These are phyloP conservation scores for Saccharomycopsis sp. DNA, from an alignment of 805 yeast genomes.

Conservation along the genomic window DNA sequence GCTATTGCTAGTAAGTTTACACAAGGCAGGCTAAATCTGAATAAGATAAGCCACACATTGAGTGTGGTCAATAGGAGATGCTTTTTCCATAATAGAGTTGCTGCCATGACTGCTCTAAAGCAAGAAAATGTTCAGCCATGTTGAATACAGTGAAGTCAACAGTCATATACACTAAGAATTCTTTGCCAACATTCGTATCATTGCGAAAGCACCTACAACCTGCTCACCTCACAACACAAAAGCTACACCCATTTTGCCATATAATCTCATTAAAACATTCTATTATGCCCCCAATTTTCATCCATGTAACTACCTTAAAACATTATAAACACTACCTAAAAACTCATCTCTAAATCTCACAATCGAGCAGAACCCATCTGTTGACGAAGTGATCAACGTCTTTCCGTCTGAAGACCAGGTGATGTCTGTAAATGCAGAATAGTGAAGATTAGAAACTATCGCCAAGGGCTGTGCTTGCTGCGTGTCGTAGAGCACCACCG, in stretches of 20 bases:
- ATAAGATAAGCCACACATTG: no score
- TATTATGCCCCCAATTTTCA: not conserved
- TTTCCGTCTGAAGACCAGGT: slow-evolving; percentile 79
- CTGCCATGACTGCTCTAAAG: no score
- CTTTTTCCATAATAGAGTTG: no score
- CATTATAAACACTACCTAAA: slow-evolving; percentile 44
- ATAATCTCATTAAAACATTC: not conserved
- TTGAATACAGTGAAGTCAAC: no score
- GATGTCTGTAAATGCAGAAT: slow-evolving; percentile 81
- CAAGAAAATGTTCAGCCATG: no score
- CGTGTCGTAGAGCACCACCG: slow-evolving; percentile 78
- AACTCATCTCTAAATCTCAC: slow-evolving; percentile 46
- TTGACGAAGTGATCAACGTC: slow-evolving; percentile 65
- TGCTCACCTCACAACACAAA: no score
- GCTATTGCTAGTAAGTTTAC: no score
- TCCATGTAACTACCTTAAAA: not conserved
- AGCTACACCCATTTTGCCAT: not conserved
- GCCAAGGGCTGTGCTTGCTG: slow-evolving; percentile 64
- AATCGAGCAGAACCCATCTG: slow-evolving; percentile 88
- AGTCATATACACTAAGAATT: no score
- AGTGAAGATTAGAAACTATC: slow-evolving; percentile 71
- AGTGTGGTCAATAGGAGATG: no score
- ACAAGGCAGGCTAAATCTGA: no score
- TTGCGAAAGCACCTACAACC: no score
- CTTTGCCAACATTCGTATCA: no score